phyloP scores from a whole-genome alignment of 441 rosid species.

The Rhodomyrtus psidioides region DNA sequence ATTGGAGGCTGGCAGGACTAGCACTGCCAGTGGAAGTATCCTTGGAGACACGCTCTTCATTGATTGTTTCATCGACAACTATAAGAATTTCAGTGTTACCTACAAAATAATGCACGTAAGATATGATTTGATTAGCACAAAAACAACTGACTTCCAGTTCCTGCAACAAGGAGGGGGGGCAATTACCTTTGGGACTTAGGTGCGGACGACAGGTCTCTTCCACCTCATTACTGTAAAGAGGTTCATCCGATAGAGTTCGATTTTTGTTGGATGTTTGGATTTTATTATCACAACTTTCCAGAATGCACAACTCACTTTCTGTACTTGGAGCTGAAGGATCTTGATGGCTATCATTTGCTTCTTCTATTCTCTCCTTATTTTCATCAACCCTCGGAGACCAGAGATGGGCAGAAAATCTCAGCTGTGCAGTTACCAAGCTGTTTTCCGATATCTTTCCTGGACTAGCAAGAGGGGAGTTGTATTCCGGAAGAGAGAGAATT shows the following conservation, averaged over 20 bases:
- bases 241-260: constrained; percentile 15
- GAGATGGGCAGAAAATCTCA: constrained; percentile 33
- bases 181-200: constrained; percentile 34
- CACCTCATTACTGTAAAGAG: constrained; percentile 12
- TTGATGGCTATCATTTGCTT: constrained; percentile 20
- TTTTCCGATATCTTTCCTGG: constrained; percentile 52
- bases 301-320: constrained; percentile 22
- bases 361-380: constrained; percentile 23
- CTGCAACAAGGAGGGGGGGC: neutral
- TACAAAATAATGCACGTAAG: constrained; percentile 3
- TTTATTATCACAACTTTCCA: constrained; percentile 14
- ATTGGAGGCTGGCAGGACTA: constrained; percentile 12
- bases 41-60: constrained; percentile 20
- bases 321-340: constrained; percentile 17
- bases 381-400: constrained; percentile 26
- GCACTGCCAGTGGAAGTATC: constrained; percentile 21
- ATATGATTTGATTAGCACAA: neutral
- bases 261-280: constrained; percentile 13
- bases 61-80: constrained; percentile 22
- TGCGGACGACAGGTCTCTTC: constrained; percentile 18
- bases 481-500: constrained; percentile 79
- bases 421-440: constrained; percentile 33
- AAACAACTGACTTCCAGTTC: neutral
- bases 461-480: constrained; percentile 60
- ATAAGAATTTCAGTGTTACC: constrained; percentile 23